Evolutionary conservation across 2,329 filamentous ascomycete genomes (phyloP), one percentile per base, ranked within the genome.

Genomic region (Amylocarpus encephaloides): DNA sequence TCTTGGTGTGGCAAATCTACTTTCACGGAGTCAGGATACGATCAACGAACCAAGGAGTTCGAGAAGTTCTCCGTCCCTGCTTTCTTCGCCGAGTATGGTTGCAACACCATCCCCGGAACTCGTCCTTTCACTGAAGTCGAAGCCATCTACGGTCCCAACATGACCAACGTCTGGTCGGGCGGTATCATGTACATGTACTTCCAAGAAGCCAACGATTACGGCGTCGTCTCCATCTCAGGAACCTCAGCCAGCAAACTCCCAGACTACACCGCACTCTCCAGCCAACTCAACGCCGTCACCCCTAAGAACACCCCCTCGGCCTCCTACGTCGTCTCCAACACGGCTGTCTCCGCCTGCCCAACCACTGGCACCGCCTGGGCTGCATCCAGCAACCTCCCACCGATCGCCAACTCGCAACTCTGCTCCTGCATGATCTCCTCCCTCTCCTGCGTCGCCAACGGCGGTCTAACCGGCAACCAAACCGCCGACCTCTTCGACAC

Each of bases 161-260:
- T 98, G 93, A 86, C 82, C 26, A 70, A 71, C 9, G 88, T 95
- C 65, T 93, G 93, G 82, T 94, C 88, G 50, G 93, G 93, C 62
- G 93, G 92, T 71, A 95, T 98, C 59, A 90, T 97, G 68, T 98
- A 97, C 80, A 95, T 95, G 89, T 98, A 93, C 76, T 92, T 90
- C 74, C 79, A 95, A 74, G 91, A 95, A 70, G 74, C 68, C 53
- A 97, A 97, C 74, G 75, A 96, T 68, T 98, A 88, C 65, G 93
- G 86, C 70, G 79, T 95, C 40, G 84, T 91, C 53, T 70, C 76
- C 52, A 67, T 88, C 55, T 66, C 72, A 43, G 77, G 78, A 62
- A 72, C 73, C 64, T 71, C 72, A 39, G 86, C 85, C 57, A 77
- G 71, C 56, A 86, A 83, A 57, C 77, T 88, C 61, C 69, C 80